A percentile compares a stretch with the other conserved stretches of the same genome.
Conservation (phyloP, 306 rosid genomes). For the Acacia crassicarpa region DNA sequence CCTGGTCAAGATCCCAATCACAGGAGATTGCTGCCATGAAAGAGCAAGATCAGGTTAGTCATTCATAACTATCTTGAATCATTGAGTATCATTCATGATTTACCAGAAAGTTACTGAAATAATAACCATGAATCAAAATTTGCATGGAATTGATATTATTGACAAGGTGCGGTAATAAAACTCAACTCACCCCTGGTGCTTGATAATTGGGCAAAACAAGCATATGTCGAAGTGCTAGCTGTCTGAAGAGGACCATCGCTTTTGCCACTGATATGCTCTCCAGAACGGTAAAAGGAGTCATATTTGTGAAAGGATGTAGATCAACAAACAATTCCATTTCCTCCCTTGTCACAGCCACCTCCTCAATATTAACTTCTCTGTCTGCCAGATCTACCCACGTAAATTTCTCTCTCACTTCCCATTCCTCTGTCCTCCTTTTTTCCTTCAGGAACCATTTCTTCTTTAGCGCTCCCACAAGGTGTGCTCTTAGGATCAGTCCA, state of each 20-base stretch:
- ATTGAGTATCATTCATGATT: slow-evolving; percentile 12
- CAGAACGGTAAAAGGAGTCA: slow-evolving; percentile 75
- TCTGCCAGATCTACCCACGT: slow-evolving; percentile 78
- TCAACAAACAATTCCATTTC: slow-evolving; percentile 90
- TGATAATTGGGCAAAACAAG: slow-evolving; percentile 76
- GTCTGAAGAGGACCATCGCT: slow-evolving; percentile 86
- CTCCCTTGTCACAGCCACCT: slow-evolving; percentile 63
- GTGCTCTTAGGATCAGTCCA: slow-evolving; percentile 82
- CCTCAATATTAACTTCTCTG: slow-evolving; percentile 66
- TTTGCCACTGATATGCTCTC: slow-evolving; percentile 82
- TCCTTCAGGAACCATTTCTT: slow-evolving; percentile 82
- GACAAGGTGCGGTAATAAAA: background rate
- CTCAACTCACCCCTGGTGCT: slow-evolving; percentile 73
- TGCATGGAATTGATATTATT: slow-evolving; percentile 15
- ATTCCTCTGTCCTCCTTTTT: slow-evolving; percentile 74
- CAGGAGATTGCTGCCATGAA: slow-evolving; percentile 62
- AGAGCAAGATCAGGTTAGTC: slow-evolving; percentile 47
- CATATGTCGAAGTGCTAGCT: slow-evolving; percentile 87
- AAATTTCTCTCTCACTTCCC: slow-evolving; percentile 89
- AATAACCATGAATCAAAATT: background rate
- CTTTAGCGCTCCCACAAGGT: slow-evolving; percentile 69
- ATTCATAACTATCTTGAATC: slow-evolving; percentile 5
- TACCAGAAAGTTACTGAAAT: background rate
- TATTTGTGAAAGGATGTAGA: slow-evolving; percentile 87
- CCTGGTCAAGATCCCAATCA: slow-evolving; percentile 83